Evolutionary conservation across 1,284 basidiomycete genomes (phyloP), one percentile per base, ranked within the genome.

Genomic region (Cutaneotrichosporon sp.): DNA sequence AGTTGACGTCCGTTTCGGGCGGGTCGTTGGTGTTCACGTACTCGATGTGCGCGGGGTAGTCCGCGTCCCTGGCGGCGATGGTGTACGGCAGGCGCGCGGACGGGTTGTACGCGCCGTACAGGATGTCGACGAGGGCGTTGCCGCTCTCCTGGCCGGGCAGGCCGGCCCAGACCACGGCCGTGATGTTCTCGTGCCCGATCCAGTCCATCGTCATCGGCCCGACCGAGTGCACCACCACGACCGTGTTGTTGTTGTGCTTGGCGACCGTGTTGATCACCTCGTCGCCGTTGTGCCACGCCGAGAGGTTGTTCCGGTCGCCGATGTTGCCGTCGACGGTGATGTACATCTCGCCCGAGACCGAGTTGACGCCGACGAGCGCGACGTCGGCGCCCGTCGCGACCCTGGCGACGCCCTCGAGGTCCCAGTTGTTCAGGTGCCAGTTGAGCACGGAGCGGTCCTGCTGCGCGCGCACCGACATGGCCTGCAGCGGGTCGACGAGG

Each of bases 161-260:
- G 38, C 77, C 77, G 1, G 75, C 74, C 77, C 77, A 79, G 29
- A 81, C 63, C 3, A 81, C 76, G 0, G 85, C 89, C 10, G 88
- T 90, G 62, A 92, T 66, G 62, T 81, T 81, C 2, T 74, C 75
- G 64, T 80, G 77, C 59, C 91, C 87, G 64, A 90, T 87, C 90
- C 90, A 92, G 75, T 91, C 89, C 46, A 91, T 67, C 61, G 87
- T 85, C 31, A 90, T 79, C 0, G 89, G 87, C 0, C 90, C 90
- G 56, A 90, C 89, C 9, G 86, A 86, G 78, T 94, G 87, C 24
- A 89, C 83, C 36, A 94, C 84, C 18, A 95, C 91, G 50, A 94
- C 85, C 0, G 90, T 92, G 79, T 94, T 92, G 69, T 84, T 84
- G 63, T 75, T 75, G 27, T 65, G 59, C 2, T 69, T 69, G n/a